Evolutionary conservation across 305 asterid genomes (phyloP), one percentile per base, ranked within the genome.

Genomic region (Fraxinus baroniana): DNA sequence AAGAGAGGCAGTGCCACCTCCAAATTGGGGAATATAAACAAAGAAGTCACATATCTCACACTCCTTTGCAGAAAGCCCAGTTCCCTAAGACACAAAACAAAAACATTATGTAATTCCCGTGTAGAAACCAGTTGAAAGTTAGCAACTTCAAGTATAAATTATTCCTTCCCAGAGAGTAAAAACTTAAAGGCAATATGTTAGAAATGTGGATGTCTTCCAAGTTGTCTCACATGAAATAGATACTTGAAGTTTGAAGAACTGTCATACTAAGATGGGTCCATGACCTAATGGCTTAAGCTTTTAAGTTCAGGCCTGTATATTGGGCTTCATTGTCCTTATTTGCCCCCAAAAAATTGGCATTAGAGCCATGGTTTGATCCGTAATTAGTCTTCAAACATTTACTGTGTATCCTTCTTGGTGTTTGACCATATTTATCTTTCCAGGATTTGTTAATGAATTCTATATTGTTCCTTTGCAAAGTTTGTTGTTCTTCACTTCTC

Each of bases 1-100:
- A 82, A 95, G 68, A 22, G 99, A 95, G 72, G 99, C 99, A 72
- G 99, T 95, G 60, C 98, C 99, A 79, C 93, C 91, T 0, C 98
- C 98, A 80, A 94, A 95, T 80, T 94, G 99, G 52, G 98, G 98
- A 90, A 95, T 95, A 81, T 95, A 95, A 55, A 95, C 88, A 85
- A 95, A 95, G 82, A 89, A 94, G 84, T 95, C 98, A 18, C 98
- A 95, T 62, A 95, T 93, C 90, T 92, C 97, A 88, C 92, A 86
- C 85, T 95, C 96, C 86, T 93, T 94, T 20, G 92, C 91, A 33
- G 99, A 95, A 82, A 95, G 97, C 84, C 98, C 98, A 17, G 88
- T 87, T 82, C 99, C 99, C 99, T 95, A 70, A 79, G 10, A 74
- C 55, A 74, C 44, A 79, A 22, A 79, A 41, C 55, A n/a, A 73